Evolutionary conservation across 2,329 filamentous ascomycete genomes (phyloP).

Genomic region (Cordyceps cateniannulata): DNA sequence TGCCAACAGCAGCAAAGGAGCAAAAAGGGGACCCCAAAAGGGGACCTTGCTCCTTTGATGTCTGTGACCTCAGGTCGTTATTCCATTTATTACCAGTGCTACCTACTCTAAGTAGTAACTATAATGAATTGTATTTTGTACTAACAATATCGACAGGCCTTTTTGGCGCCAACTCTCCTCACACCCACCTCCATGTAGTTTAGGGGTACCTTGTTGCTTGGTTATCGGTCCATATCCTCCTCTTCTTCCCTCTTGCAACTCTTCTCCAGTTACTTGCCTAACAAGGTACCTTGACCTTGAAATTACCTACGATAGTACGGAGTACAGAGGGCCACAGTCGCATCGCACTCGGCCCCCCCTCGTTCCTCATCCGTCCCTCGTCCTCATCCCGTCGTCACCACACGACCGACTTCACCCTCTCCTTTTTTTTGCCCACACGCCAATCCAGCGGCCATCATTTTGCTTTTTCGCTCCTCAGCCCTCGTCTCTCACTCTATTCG

Average conservation of each 20-base stretch:
- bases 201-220: not conserved
- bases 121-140: not conserved
- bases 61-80: no score
- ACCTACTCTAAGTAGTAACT: no score
- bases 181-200: not conserved
- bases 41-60: no score
- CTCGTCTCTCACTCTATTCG: not conserved
- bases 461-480: constrained; percentile 2
- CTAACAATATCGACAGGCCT: not conserved
- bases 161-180: constrained; percentile 1
- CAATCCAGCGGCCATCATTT: constrained; percentile 3
- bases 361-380: no score
- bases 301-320: not conserved
- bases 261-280: no score
- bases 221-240: not conserved
- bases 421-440: not conserved
- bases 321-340: not conserved
- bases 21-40: no score
- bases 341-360: not conserved
- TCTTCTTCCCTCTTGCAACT: not conserved
- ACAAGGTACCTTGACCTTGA: not conserved
- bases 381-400: not conserved
- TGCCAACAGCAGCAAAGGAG: no score
- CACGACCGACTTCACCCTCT: not conserved
- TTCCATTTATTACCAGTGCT: not conserved